Evolutionary conservation across 148 eudicot genomes (phyloP).

Genomic region (Rhododendron kiyosumense): DNA sequence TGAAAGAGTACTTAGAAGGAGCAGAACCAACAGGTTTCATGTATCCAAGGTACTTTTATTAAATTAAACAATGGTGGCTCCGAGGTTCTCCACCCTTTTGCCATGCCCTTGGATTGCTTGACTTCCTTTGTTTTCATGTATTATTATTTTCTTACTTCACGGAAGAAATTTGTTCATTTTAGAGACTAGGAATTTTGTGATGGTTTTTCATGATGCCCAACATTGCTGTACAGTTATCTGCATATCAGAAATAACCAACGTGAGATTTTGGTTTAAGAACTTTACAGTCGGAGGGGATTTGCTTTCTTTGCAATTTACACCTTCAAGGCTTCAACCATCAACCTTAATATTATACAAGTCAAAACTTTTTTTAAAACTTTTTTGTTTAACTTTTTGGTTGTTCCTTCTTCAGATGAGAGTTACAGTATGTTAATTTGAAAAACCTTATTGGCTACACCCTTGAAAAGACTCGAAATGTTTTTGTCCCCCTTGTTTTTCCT

Average conservation of each 20-base stretch:
- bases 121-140: not conserved
- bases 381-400: not conserved
- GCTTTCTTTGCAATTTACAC: not conserved
- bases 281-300: not conserved
- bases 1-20: constrained; percentile 80
- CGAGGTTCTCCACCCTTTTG: not conserved
- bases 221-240: not conserved
- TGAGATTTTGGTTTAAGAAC: not conserved
- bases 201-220: not conserved
- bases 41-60: constrained; percentile 83
- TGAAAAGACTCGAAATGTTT: not conserved
- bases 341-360: not conserved
- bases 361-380: not conserved
- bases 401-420: not conserved
- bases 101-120: not conserved
- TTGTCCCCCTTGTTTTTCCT: not conserved
- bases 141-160: not conserved
- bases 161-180: not conserved
- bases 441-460: not conserved
- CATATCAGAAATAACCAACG: not conserved
- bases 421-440: too few species aligned
- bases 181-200: not conserved
- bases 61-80: not conserved
- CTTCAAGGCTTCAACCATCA: not conserved
- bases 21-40: constrained; percentile 85